These are phyloP conservation scores for Pleurotus tuoliensis DNA, from an alignment of 768 basidiomycete species.

Conservation along the genomic window DNA sequence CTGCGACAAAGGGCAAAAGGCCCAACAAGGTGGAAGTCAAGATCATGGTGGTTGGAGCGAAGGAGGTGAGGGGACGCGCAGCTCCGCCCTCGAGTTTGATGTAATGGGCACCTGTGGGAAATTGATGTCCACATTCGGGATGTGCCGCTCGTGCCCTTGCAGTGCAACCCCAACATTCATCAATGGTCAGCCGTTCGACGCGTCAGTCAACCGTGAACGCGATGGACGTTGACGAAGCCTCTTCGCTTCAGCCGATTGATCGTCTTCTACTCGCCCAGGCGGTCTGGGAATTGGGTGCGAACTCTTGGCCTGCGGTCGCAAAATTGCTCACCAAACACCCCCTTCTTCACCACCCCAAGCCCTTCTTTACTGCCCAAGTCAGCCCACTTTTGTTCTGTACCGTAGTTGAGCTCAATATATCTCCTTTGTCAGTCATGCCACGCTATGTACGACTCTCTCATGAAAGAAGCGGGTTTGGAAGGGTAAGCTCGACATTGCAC, in stretches of 20 bases:
- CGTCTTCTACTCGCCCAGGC: constrained; percentile 82
- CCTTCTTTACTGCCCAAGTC: constrained; percentile 70
- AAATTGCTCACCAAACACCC: constrained; percentile 69
- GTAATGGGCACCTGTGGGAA: constrained; percentile 8
- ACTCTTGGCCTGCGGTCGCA: constrained; percentile 65
- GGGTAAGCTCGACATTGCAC: constrained; percentile 35
- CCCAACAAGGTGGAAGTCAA: constrained; percentile 31
- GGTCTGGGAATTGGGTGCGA: constrained; percentile 74
- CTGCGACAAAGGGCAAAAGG: constrained; percentile 48
- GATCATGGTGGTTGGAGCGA: constrained; percentile 34
- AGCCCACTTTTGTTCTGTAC: constrained; percentile 15
- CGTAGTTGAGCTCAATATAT: constrained; percentile 9
- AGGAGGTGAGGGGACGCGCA: constrained; percentile 12
- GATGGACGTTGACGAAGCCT: constrained; percentile 16
- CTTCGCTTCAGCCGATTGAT: constrained; percentile 42
- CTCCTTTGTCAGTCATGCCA: constrained; percentile 54
- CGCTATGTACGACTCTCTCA: constrained; percentile 59
- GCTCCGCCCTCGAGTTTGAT: not conserved
- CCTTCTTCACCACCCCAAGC: constrained; percentile 55
- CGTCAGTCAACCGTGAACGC: constrained; percentile 15
- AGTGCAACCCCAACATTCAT: not conserved
- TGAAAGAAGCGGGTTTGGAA: constrained; percentile 66
- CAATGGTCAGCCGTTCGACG: constrained; percentile 12
- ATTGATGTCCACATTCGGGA: not conserved
- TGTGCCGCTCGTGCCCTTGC: not conserved